Conservation (phyloP, 176 grass and related monocot genomes). For the Canna indica region DNA sequence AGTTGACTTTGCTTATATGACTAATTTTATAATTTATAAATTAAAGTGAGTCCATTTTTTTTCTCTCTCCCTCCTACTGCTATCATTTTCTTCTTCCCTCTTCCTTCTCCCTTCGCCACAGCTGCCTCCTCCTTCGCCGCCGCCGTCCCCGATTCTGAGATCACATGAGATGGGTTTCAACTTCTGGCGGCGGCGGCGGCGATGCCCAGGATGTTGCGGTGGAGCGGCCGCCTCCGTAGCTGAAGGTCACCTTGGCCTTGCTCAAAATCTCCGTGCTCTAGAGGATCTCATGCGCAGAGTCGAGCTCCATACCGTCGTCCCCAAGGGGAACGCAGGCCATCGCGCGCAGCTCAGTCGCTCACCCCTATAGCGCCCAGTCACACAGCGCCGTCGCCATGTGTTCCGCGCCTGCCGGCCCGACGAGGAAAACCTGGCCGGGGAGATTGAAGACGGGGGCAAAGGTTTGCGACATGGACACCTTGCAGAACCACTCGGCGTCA, state of each 20-base stretch:
- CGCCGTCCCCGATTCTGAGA: background rate
- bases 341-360: background rate
- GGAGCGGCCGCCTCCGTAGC: background rate
- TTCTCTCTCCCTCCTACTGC: too few species aligned
- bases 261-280: background rate
- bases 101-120: too few species aligned
- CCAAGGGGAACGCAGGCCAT: slow-evolving; percentile 8
- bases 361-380: background rate
- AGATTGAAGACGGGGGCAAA: background rate
- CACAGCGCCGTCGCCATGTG: background rate
- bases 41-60: too few species aligned
- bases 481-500: slow-evolving; percentile 14
- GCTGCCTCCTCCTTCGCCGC: too few species aligned
- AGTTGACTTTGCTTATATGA: too few species aligned
- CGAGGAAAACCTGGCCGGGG: slow-evolving; percentile 6
- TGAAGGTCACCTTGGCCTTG: background rate
- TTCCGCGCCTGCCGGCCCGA: background rate
- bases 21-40: too few species aligned
- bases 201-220: background rate
- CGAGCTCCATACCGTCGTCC: slow-evolving; percentile 5
- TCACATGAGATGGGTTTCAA: too few species aligned
- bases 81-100: too few species aligned
- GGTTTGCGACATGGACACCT: slow-evolving; percentile 10
- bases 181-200: background rate
- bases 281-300: background rate